A percentile compares a stretch with the other conserved stretches of the same genome.
Evolutionary conservation across 352 stramenopile genomes (phyloP).

Genomic region (Globisporangium cederbergense): DNA sequence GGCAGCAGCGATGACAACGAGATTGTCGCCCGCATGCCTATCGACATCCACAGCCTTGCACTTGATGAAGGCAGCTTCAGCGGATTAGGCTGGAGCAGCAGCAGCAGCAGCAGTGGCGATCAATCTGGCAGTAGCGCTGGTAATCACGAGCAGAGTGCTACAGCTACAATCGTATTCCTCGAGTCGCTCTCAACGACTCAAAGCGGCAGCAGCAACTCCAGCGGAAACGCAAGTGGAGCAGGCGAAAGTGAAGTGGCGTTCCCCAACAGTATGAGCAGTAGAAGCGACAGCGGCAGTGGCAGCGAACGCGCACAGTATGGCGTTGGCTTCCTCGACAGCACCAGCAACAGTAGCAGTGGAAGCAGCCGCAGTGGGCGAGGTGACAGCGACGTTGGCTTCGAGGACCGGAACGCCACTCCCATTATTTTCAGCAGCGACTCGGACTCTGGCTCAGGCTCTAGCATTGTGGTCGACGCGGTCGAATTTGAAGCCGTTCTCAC

Average conservation of each 20-base stretch:
- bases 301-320: not conserved
- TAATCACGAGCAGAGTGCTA: not conserved
- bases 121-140: not conserved
- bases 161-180: not conserved
- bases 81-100: not conserved
- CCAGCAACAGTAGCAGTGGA: not conserved
- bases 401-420: not conserved
- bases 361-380: not conserved
- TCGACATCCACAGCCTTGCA: constrained; percentile 4
- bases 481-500: not conserved
- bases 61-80: not conserved
- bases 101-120: not conserved
- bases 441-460: not conserved
- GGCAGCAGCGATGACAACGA: not conserved
- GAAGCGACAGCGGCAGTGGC: not conserved
- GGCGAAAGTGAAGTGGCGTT: not conserved
- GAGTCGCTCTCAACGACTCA: not conserved
- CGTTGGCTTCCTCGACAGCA: not conserved
- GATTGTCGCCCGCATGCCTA: constrained; percentile 3
- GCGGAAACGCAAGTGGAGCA: not conserved
- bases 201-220: not conserved
- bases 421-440: not conserved
- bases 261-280: not conserved
- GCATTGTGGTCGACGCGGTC: not conserved
- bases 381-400: not conserved